Percentiles rank a stretch among this genome's conserved stretches.
These are phyloP conservation scores for Geoglossum cookeanum DNA, from an alignment of 2,329 filamentous ascomycete genomes.

Conservation along the genomic window DNA sequence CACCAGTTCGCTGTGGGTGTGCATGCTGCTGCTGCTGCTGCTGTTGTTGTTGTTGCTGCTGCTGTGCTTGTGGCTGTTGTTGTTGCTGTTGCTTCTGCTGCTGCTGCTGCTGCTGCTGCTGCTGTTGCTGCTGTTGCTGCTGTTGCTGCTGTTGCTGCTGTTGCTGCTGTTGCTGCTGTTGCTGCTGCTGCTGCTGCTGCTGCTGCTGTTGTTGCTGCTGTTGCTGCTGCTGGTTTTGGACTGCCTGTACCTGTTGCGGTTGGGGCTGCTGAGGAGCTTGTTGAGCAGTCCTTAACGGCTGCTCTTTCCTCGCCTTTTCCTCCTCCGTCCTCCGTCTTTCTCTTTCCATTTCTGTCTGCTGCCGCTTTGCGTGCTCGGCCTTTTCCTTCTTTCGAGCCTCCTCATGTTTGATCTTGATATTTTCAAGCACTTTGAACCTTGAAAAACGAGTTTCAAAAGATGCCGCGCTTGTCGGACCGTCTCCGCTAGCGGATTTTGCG, in stretches of 20 bases:
- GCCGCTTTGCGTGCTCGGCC: constrained; percentile 19
- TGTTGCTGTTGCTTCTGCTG: constrained; percentile 14
- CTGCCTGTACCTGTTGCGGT: constrained; percentile 13
- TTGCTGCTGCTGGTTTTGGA: constrained; percentile 23
- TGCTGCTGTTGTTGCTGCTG: constrained; percentile 29
- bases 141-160: no score
- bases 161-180: constrained; percentile 15
- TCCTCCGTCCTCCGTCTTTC: constrained; percentile 10
- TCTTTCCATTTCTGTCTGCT: constrained; percentile 13
- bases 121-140: constrained; percentile 12
- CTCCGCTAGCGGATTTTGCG: constrained; percentile 44
- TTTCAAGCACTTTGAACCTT: constrained; percentile 76
- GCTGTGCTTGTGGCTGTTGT: constrained; percentile 7
- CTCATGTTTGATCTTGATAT: constrained; percentile 58
- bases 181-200: constrained; percentile 29
- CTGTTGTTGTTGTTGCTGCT: constrained; percentile 19
- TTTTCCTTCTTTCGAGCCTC: constrained; percentile 41
- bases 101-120: constrained; percentile 7
- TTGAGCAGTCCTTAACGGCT: constrained; percentile 27
- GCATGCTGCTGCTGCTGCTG: constrained; percentile 23
- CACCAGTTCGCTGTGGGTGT: constrained; percentile 25
- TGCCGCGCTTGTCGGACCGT: constrained; percentile 50
- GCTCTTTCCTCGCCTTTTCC: constrained; percentile 18
- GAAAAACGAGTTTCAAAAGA: constrained; percentile 76
- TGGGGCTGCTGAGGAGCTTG: constrained; percentile 28